Conservation (phyloP, 352 stramenopile species). For the Globisporangium mamillatum region DNA sequence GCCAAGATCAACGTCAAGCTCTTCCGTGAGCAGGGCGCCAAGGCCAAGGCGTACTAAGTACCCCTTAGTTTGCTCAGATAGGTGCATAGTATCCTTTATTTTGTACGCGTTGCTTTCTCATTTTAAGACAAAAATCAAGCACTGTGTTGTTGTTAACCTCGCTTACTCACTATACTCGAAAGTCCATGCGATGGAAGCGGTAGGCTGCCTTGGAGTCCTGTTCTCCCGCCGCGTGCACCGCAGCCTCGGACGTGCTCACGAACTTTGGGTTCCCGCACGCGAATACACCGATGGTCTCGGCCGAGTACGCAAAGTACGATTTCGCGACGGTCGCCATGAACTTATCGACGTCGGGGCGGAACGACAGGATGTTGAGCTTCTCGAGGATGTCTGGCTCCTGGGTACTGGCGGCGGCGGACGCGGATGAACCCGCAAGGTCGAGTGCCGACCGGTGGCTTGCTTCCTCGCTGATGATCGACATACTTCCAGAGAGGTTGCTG, state of each 20-base stretch:
- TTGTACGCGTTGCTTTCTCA: background rate
- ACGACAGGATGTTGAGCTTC: slow-evolving; percentile 24
- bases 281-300: slow-evolving; percentile 24
- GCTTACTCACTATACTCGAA: slow-evolving; percentile 1
- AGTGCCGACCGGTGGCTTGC: background rate
- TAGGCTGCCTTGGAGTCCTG: background rate
- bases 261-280: slow-evolving; percentile 20
- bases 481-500: background rate
- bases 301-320: slow-evolving; percentile 19
- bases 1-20: slow-evolving; percentile 58
- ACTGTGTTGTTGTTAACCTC: background rate
- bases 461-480: background rate
- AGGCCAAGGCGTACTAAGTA: background rate
- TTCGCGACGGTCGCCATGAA: slow-evolving; percentile 19
- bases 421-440: background rate
- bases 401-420: background rate
- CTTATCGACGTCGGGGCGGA: slow-evolving; percentile 24
- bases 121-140: background rate
- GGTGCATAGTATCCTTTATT: background rate
- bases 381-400: slow-evolving; percentile 22
- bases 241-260: slow-evolving; percentile 5
- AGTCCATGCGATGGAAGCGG: slow-evolving; percentile 13
- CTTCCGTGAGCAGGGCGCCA: slow-evolving; percentile 32
- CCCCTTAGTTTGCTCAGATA: background rate
- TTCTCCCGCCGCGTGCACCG: slow-evolving; percentile 7